Base-by-base conservation (phyloP, 192 early-diverging fungal genomes). In the Dimargaris cristalligena region DNA sequence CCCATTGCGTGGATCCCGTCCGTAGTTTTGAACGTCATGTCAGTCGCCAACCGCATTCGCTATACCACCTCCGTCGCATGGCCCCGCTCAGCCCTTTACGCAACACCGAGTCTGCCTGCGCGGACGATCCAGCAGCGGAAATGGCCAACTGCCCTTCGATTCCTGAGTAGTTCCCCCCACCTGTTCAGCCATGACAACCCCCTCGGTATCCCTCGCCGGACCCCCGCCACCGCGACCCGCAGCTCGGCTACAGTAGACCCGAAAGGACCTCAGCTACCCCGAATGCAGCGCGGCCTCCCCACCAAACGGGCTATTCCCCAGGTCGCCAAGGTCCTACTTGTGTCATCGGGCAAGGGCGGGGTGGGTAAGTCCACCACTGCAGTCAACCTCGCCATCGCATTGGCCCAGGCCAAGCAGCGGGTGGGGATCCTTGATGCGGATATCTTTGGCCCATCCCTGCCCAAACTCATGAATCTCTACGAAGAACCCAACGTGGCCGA, bases 391-490 rank as follows among this genome's bases (percentile, higher is more conserved):
- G 84, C 88, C 4, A 62, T 88, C 3, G 81, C 83, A 10, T 66
- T 84, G 32, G 71, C 78, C 9, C 68, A 68, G 65, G 71, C 67
- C 46, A 59, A 62, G 10, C 73, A 75, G 52, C 67, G 70, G 11
- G 78, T 84, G 0, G 91, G 88, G 20, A 64, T 94, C 8, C 67
- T 94, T 41, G 91, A 94, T 63, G 88, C 89, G 0, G 91, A 94
- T 76, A 74, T 94, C n/a, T 92, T 88, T 77, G 91, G 91, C 2
- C 91, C 91, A 2, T 91, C 88, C 0, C 79, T 94, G 48, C 90
- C 91, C 22, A 64, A 63, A 41, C 78, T 94, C 65, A 86, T 94
- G 83, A 88, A 88, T 50, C 71, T 94, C 52, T 68, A 71, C 51
- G 84, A 80, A 0, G 75, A 86, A 65, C 88, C 88, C 8, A 76